Evolutionary conservation across 1,284 basidiomycete genomes (phyloP), one percentile per base, ranked within the genome.

Genomic region (Tilletia indica): DNA sequence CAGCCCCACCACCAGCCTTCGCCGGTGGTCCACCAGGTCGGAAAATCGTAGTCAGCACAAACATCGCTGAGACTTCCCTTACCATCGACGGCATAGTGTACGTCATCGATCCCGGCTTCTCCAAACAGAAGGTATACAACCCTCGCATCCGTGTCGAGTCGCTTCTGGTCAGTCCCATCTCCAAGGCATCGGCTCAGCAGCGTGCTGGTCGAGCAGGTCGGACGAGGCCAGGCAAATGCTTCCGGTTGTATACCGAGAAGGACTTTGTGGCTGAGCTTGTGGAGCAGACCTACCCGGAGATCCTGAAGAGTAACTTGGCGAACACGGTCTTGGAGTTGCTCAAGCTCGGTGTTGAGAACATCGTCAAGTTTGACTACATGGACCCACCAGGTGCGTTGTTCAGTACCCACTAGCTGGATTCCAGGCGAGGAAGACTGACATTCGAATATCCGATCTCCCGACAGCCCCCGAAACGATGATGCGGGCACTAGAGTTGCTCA

Each of bases 11-110:
- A 0, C 85, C 92, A 0, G 86, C 88, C 4, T 87, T 86, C 0
- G 85, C 88, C 0, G 90, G 88, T 71, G 91, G 93, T 0, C 91
- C 93, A 0, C 90, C 92, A 0, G 94, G 95, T 0, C 89, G 96
- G 75, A 99, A 99, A 85, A 90, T 98, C 42, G 93, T 99, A 67
- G 87, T 99, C 0, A 93, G 94, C 14, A 99, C 97, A 47, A 99
- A 99, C 85, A 96, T 99, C 74, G 97, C 97, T 8, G 96, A 99
- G 86, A 99, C 97, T 0, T 97, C 94, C 11, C 86, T 99, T 48
- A 99, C 96, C 1, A 98, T 99, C 74, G 96, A 98, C 79, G 97
- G 96, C 34, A 98, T 99, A 81, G 94, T 99, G 14, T 99, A 98
- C 82, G 96, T 99, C 71, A 94, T 99, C 61, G 96, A 99, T 84